A percentile compares a stretch with the other conserved stretches of the same genome.
Conservation (phyloP, 371 early-diverging fungal species). For the Blyttiomyces sp. region DNA sequence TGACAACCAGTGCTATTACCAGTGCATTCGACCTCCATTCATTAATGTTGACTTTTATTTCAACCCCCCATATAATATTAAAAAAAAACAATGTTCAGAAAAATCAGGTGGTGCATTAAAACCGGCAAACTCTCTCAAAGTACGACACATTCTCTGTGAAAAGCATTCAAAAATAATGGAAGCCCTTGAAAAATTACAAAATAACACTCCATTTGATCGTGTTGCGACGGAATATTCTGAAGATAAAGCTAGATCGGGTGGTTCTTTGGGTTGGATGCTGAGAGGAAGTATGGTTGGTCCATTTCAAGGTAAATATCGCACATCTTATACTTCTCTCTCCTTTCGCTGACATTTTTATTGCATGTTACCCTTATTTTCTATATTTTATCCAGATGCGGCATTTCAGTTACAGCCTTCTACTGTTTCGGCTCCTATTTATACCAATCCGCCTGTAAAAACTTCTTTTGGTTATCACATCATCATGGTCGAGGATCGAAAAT, state of each 20-base stretch:
- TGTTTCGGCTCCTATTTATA: slow-evolving; percentile 64
- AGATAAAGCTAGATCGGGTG: slow-evolving; percentile 81
- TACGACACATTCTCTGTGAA: slow-evolving; percentile 36
- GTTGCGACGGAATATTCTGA: slow-evolving; percentile 84
- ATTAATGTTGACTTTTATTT: too few relatives aligned
- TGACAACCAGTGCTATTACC: too few relatives aligned
- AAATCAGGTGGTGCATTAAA: slow-evolving; percentile 71
- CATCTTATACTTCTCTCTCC: too few relatives aligned
- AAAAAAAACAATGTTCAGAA: too few relatives aligned
- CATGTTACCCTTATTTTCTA: too few relatives aligned
- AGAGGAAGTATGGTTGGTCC: slow-evolving; percentile 84
- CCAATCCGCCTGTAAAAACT: slow-evolving; percentile 72
- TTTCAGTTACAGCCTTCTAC: slow-evolving; percentile 67
- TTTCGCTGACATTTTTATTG: too few relatives aligned
- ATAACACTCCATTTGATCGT: slow-evolving; percentile 38
- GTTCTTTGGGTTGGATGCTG: slow-evolving; percentile 80
- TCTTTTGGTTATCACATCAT: slow-evolving; percentile 77
- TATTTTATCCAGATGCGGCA: slow-evolving; percentile 87
- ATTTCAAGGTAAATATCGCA: slow-evolving; percentile 60
- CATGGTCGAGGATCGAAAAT: slow-evolving; percentile 73
- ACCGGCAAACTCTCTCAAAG: slow-evolving; percentile 68
- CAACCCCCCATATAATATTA: too few relatives aligned
- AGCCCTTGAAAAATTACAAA: slow-evolving; percentile 35
- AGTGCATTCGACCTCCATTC: too few relatives aligned
- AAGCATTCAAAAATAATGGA: slow-evolving; percentile 35